Evolutionary conservation across 768 basidiomycete genomes (phyloP).

Genomic region (Trametes punicea): DNA sequence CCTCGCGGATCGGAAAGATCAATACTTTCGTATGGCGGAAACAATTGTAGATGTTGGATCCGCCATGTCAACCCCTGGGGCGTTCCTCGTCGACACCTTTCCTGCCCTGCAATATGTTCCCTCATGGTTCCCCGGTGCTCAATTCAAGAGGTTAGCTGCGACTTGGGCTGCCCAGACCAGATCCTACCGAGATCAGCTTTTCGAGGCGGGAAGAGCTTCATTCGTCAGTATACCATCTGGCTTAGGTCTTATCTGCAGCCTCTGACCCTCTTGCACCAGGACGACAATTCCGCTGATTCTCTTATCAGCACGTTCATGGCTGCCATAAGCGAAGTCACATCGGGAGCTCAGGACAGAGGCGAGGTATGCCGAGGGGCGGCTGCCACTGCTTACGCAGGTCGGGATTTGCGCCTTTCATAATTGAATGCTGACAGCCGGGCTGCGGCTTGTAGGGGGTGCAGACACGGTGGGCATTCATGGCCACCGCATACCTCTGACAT

Average conservation of each 20-base stretch:
- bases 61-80: slow-evolving; percentile 9
- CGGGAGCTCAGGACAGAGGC: not conserved
- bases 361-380: slow-evolving; percentile 3
- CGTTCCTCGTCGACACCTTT: slow-evolving; percentile 22
- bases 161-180: slow-evolving; percentile 63
- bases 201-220: slow-evolving; percentile 50
- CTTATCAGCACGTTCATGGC: not conserved
- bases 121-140: slow-evolving; percentile 62
- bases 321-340: not conserved
- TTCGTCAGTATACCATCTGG: slow-evolving; percentile 39
- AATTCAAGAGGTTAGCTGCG: slow-evolving; percentile 60
- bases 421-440: too few species aligned
- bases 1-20: slow-evolving; percentile 40
- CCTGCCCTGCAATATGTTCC: slow-evolving; percentile 52
- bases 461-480: slow-evolving; percentile 1
- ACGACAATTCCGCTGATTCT: not conserved
- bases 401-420: not conserved
- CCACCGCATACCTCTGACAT: not conserved
- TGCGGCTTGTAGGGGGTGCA: not conserved
- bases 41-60: slow-evolving; percentile 2
- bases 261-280: not conserved
- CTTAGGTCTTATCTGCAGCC: too few species aligned
- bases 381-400: slow-evolving; percentile 13
- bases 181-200: slow-evolving; percentile 63
- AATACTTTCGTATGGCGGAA: not conserved